Base-by-base conservation (phyloP, 306 rosid genomes). In the Cicer yamashitae region DNA sequence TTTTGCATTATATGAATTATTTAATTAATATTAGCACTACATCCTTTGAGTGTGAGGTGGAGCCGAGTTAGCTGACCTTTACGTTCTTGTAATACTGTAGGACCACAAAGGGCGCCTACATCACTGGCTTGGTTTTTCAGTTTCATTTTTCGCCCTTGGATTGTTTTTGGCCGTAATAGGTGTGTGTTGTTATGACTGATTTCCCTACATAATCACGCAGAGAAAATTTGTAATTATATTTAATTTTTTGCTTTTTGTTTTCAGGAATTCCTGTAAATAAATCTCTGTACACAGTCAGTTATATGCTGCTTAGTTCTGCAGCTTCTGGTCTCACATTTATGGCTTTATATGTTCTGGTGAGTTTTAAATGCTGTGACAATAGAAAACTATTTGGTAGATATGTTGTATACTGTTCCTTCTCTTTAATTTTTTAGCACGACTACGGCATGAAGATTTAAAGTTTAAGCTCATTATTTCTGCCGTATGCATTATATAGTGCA, bases 251-350 rank as follows among this genome's bases (percentile, higher is more conserved):
- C 22, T 30, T 45, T 80, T 79, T 7, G 48, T 62, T 82, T 67
- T 75, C 96, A 91, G 98, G 97, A 73, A 76, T 89, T 77, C 97
- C 98, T 74, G 62, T 86, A 73, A 94, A 91, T 79, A 94, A 94
- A 71, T 82, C 94, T 8, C 75, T 94, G 59, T 91, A 91, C 76
- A 88, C 97, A n/a, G 74, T 91, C 82, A 94, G 96, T 83, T 94
- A 91, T 82, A 82, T 85, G 96, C 81, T 94, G 81, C 80, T 88
- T 71, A 91, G 96, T 74, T 86, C 91, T 44, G 94, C 93, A 37
- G 84, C 81, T 58, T 90, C 97, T 10, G 96, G 98, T 71, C 69
- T 90, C 74, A 86, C 93, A 41, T 91, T 94, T 77, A 80, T 91
- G 34, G 82, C 88, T 58, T 70, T 94, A 47, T 94, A 94, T 77